Conservation (phyloP, 768 basidiomycete species). For the Exsudoporus frostii region DNA sequence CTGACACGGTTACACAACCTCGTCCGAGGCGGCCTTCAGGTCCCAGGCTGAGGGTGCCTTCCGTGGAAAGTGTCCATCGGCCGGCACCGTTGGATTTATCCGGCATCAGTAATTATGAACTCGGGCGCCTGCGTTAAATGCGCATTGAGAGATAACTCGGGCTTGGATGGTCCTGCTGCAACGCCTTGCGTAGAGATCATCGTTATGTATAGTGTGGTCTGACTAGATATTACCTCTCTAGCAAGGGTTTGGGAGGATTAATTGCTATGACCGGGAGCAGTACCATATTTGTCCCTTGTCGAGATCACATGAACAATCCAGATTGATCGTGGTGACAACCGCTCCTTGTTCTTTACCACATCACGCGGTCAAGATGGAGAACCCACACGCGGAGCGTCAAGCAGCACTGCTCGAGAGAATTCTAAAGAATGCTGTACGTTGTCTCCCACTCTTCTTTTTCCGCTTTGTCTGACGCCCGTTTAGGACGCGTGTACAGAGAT, state of each 20-base stretch:
- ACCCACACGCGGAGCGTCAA: conserved; percentile 91
- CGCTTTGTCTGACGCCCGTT: background rate
- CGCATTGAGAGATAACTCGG: background rate
- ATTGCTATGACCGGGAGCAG: background rate
- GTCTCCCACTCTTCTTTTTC: background rate
- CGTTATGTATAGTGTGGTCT: background rate
- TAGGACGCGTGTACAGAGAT: conserved; percentile 93
- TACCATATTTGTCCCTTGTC: background rate
- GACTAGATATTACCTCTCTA: background rate
- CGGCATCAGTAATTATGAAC: conserved; percentile 11
- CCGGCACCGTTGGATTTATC: conserved; percentile 19
- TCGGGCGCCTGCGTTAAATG: background rate
- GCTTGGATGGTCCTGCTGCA: conserved; percentile 11
- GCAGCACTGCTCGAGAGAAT: conserved; percentile 88
- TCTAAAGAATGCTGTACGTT: conserved; percentile 79
- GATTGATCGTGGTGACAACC: conserved; percentile 1
- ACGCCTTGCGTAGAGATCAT: conserved; percentile 10
- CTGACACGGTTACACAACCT: conserved; percentile 10
- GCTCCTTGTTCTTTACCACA: background rate
- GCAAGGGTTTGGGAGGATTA: conserved; percentile 22
- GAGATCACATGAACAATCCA: background rate
- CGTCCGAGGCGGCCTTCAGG: conserved; percentile 34
- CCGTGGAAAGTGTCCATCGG: conserved; percentile 19
- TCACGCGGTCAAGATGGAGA: conserved; percentile 63
- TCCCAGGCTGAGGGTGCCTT: conserved; percentile 23